Conservation (phyloP, 2,329 filamentous ascomycete species). For the Diplodia seriata region DNA sequence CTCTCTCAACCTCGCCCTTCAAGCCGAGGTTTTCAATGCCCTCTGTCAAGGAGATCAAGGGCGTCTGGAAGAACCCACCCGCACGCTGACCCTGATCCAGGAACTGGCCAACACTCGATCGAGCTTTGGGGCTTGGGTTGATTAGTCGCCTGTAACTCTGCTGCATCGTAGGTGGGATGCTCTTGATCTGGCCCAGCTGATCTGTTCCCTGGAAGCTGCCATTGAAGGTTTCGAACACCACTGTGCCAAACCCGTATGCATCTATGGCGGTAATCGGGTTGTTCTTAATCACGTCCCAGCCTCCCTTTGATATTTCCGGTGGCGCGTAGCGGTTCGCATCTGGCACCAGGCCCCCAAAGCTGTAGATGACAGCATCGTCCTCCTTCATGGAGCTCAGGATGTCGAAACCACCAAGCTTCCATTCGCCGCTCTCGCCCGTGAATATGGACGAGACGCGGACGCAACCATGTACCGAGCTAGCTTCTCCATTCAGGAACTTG, state of each 20-base stretch:
- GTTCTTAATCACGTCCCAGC: conserved; percentile 91
- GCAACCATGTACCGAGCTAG: conserved; percentile 86
- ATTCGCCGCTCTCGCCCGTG: conserved; percentile 94
- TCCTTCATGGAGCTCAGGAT: conserved; percentile 94
- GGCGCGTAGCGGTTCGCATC: conserved; percentile 85
- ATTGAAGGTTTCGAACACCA: conserved; percentile 93
- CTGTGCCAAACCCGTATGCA: conserved; percentile 81
- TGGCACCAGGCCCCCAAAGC: conserved; percentile 84
- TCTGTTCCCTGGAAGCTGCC: conserved; percentile 78
- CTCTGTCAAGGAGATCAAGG: conserved; percentile 89
- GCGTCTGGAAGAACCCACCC: conserved; percentile 90
- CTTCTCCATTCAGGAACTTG: conserved; percentile 96
- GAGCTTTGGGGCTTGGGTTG: conserved; percentile 86
- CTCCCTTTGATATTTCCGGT: conserved; percentile 81
- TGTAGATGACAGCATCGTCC: conserved; percentile 92
- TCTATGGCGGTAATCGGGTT: conserved; percentile 83
- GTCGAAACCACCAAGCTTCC: conserved; percentile 95
- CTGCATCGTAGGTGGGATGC: conserved; percentile 86
- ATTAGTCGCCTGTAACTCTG: conserved; percentile 88
- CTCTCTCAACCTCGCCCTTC: conserved; percentile 82
- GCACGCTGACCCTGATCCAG: conserved; percentile 84
- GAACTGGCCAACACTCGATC: conserved; percentile 83
- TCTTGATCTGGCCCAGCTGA: conserved; percentile 84
- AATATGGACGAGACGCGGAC: conserved; percentile 87
- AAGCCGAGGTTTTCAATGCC: conserved; percentile 91